phyloP scores from a whole-genome alignment of 768 basidiomycete species.

The Suillus decipiens region DNA sequence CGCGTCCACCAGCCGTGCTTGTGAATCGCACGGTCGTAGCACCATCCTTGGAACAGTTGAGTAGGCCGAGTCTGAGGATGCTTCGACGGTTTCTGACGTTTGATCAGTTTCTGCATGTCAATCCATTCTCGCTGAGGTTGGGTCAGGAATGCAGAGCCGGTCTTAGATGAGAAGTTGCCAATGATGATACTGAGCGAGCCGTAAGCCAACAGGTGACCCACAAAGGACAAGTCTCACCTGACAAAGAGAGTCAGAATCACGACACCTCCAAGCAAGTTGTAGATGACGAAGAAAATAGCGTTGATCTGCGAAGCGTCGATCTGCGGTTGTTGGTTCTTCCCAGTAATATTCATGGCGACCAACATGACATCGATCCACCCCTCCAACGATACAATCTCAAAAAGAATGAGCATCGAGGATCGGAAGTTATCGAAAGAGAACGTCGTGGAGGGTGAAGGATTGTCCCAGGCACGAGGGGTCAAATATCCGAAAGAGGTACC shows the following conservation, averaged over 20 bases:
- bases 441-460: constrained; percentile 77
- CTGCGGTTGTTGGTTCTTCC: constrained; percentile 65
- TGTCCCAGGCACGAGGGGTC: constrained; percentile 86
- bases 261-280: constrained; percentile 88
- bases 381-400: constrained; percentile 94
- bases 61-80: constrained; percentile 66
- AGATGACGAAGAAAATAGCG: constrained; percentile 88
- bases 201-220: background rate
- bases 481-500: constrained; percentile 66
- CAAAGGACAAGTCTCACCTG: constrained; percentile 52
- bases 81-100: constrained; percentile 82
- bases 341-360: constrained; percentile 77
- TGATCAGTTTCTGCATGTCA: constrained; percentile 86
- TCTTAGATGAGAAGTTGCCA: constrained; percentile 85
- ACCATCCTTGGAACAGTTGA: constrained; percentile 70
- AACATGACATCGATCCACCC: constrained; percentile 97
- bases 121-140: constrained; percentile 92
- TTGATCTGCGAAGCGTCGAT: constrained; percentile 77
- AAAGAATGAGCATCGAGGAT: constrained; percentile 83
- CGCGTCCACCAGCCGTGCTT: constrained; percentile 95
- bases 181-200: constrained; percentile 79
- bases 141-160: constrained; percentile 85
- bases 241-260: constrained; percentile 90
- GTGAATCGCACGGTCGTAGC: constrained; percentile 84
- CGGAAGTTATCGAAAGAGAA: constrained; percentile 92